Base-by-base conservation (phyloP, 495 filamentous ascomycete genomes). In the Penicillium cataractarum region DNA sequence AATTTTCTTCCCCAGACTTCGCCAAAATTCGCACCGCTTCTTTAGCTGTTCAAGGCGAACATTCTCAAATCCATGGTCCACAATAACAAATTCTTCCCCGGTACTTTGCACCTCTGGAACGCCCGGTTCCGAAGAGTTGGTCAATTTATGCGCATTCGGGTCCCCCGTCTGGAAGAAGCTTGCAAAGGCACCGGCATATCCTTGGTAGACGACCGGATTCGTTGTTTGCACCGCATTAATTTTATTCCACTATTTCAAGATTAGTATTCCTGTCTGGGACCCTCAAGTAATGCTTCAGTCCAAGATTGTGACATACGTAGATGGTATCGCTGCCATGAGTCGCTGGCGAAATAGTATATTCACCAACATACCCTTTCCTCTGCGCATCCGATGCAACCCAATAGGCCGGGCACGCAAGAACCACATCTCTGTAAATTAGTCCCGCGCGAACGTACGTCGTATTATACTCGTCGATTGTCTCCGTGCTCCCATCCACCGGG, bases 141-240 rank as follows among this genome's bases (percentile, higher is more conserved):
- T 89, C 54, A 88, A 66, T 63, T 87, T 87, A 61, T 84, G 76
- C 15, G 77, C 74, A 63, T 87, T 87, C 5, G 86, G 84, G 66
- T 87, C 77, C 3, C 85, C 85, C 0, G 83, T 87, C 58, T 81
- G 74, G 58, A 88, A 82, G 71, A 88, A 87, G 48, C 78, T 83
- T 1, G 84, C 85, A 37, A 87, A 82, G 2, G 86, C 83, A 31
- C 86, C 86, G 0, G 85, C 75, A 63, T 80, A 88, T 13, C 84
- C 86, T 15, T 82, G 51, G 59, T 88, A 88, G 13, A 83, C 77
- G 3, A 85, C 63, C 0, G 79, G 80, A 42, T 88, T 72, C 17
- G 73, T 75, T 58, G 78, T 66, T 61, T 87, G 85, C n/a, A 84
- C 68, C 1, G 81, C 33, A 60, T 86, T 87, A 54, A 87, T 65